Evolutionary conservation across 495 filamentous ascomycete species (phyloP), one percentile per base, ranked within the genome.

Genomic region (Penicillium verhagenii): DNA sequence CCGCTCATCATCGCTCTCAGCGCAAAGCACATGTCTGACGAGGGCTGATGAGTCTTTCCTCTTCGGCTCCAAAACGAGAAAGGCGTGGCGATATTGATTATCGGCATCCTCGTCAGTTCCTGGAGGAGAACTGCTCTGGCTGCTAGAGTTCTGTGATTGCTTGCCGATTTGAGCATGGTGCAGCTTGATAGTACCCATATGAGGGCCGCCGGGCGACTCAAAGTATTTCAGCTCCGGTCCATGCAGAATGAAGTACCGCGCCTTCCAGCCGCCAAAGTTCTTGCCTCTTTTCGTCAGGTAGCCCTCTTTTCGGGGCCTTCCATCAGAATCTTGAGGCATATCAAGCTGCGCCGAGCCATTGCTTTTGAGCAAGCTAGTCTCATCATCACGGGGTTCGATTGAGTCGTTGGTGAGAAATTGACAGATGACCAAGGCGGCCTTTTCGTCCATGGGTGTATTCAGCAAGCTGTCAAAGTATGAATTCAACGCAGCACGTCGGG

Each of bases 261-360:
- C 91, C 68, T 98, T 98, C 94, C 94, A 98, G n/a, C 94, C 94
- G 21, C 94, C 94, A 71, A 97, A 97, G 60, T 96, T 97, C 76
- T 98, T 98, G 23, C 94, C 94, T 52, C 88, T 79, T 73, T 98
- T 98, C 6, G 94, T 97, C 26, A 98, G 76, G 75, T 97, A 97
- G 14, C 94, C 94, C 65, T 86, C 91, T 64, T 92, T 93, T 56
- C 85, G 77, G 1, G 87, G 84, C 50, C 84, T 84, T 3, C 83
- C 85, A 56, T 88, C 81, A 8, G 83, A 76, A 0, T 84, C 82
- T 23, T 71, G 66, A 60, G 42, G 62, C 54, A 76, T 75, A 67
- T 67, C 70, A 49, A 57, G 62, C 20, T 64, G 60, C 20, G 77
- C 64, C 25, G 72, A 70, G 4, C 72, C 62, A 24, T 73, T 73